A percentile compares a stretch with the other conserved stretches of the same genome.
phyloP scores from a whole-genome alignment of 768 basidiomycete genomes.

The Lentinus tigrinus region DNA sequence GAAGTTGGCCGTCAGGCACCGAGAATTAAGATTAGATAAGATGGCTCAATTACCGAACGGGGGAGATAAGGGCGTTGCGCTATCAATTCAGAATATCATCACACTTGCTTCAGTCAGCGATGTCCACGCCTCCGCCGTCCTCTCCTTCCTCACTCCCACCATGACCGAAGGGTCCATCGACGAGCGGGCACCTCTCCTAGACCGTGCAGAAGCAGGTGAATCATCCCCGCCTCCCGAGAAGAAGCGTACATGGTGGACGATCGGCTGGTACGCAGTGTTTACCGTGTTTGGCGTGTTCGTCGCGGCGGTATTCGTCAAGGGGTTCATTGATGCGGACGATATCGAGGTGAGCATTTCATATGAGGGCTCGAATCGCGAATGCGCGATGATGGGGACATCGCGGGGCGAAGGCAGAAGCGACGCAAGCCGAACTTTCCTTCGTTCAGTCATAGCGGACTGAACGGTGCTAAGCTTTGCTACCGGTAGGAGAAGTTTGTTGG shows the following conservation, averaged over 20 bases:
- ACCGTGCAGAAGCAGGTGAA: constrained; percentile 12
- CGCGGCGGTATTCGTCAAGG: constrained; percentile 61
- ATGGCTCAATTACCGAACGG: not conserved
- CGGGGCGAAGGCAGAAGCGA: no score
- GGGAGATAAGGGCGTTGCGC: not conserved
- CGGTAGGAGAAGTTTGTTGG: no score
- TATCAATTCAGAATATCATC: not conserved
- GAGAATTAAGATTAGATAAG: not conserved
- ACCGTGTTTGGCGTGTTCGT: constrained; percentile 36
- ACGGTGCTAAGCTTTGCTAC: no score
- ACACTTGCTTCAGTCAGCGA: constrained; percentile 11
- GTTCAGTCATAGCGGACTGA: no score
- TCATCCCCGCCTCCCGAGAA: constrained; percentile 13
- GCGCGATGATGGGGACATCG: no score
- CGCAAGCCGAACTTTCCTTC: no score
- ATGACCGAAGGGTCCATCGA: constrained; percentile 5
- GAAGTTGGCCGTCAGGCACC: not conserved
- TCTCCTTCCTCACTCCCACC: not conserved
- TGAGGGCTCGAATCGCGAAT: not conserved
- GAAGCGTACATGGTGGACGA: constrained; percentile 28
- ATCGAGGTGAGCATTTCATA: constrained; percentile 51
- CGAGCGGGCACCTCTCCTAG: constrained; percentile 22
- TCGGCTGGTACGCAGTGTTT: constrained; percentile 34
- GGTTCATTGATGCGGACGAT: constrained; percentile 67
- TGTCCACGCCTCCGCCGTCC: not conserved